Percentiles rank a stretch among this genome's conserved stretches.
Evolutionary conservation across 139 green algal species (phyloP).

Genomic region (Trebouxia sp.): DNA sequence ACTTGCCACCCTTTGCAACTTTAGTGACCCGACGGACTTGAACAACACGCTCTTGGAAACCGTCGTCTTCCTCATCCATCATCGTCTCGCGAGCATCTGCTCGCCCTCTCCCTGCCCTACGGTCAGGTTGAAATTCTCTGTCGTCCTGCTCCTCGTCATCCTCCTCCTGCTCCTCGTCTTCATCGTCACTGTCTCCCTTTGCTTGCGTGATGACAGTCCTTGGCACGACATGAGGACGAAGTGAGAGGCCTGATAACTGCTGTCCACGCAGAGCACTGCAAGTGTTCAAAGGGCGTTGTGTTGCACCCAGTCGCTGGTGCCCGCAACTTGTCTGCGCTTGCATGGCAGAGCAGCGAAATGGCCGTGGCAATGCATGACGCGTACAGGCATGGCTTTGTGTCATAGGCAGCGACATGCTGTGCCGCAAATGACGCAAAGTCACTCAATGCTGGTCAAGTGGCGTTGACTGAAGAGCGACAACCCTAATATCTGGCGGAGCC

Average conservation of each 20-base stretch:
- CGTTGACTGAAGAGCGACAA: not conserved
- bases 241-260: too few relatives aligned
- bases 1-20: constrained; percentile 93
- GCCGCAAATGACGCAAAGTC: not conserved
- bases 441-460: too few relatives aligned
- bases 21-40: constrained; percentile 90
- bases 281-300: not conserved
- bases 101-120: not conserved
- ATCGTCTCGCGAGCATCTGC: not conserved
- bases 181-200: too few relatives aligned
- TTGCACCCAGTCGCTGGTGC: not conserved
- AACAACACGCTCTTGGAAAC: constrained; percentile 62
- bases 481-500: constrained; percentile 23
- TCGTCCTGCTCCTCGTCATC: too few relatives aligned
- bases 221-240: too few relatives aligned
- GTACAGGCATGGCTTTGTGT: not conserved
- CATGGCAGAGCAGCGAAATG: not conserved
- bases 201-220: too few relatives aligned
- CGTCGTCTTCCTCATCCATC: constrained; percentile 3
- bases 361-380: not conserved
- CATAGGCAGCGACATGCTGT: not conserved
- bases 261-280: too few relatives aligned
- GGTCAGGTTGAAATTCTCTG: not conserved
- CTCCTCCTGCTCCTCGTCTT: too few relatives aligned
- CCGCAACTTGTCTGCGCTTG: not conserved